Conservation (phyloP, 257 asterid species). For the Thymus mandschuricus region DNA sequence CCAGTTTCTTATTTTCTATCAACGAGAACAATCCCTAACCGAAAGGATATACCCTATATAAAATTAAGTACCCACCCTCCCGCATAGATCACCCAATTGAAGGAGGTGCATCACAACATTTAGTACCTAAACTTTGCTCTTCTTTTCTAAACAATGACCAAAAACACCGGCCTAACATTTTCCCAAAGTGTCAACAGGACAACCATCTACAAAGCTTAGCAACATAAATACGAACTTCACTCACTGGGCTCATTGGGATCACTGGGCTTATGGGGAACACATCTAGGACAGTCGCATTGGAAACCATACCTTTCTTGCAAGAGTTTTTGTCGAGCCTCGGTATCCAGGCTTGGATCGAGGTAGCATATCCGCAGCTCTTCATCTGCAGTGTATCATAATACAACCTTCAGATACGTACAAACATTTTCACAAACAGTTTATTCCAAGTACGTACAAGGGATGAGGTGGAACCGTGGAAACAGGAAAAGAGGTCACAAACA, state of each 20-base stretch:
- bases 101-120: background rate
- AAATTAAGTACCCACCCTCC: too few species aligned
- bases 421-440: background rate
- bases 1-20: too few species aligned
- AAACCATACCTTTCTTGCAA: constrained; percentile 77
- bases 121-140: background rate
- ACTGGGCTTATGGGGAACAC: constrained; percentile 31
- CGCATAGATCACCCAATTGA: too few species aligned
- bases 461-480: background rate
- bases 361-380: constrained; percentile 89
- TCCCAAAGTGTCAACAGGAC: background rate
- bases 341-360: constrained; percentile 81
- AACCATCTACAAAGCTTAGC: constrained; percentile 5
- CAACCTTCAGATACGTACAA: background rate
- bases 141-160: background rate
- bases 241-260: constrained; percentile 37
- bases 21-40: too few species aligned
- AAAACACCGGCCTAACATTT: background rate
- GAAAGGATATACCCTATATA: background rate
- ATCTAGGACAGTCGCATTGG: constrained; percentile 72
- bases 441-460: background rate
- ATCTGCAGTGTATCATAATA: constrained; percentile 44
- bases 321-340: constrained; percentile 62
- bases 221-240: constrained; percentile 30
- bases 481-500: too few species aligned